Evolutionary conservation across 1,139 yeast species (phyloP), one percentile per base, ranked within the genome.

Genomic region (Nakaseomyces nivariensis): DNA sequence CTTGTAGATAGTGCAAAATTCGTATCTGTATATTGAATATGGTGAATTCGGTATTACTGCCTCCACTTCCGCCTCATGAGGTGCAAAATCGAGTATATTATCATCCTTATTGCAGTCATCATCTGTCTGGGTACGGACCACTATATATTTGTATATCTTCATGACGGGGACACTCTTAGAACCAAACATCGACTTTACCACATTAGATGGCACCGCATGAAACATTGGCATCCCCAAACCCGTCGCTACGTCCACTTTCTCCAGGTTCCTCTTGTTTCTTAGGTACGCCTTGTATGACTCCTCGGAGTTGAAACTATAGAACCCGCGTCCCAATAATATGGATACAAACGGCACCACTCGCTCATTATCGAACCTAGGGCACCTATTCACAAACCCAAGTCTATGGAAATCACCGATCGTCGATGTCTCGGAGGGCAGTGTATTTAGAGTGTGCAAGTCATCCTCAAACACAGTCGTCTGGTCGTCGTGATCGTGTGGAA

Each of bases 181-280:
- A 40, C 46, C 49, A 46, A 68, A 64, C 22, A 66, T 58, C 0
- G 66, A 58, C 48, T 57, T 61, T 43, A 64, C 50, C 43, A 58
- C 54, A 52, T 62, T 58, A 6, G 62, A 56, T 3, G 67, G 55
- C 3, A 60, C 52, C 1, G 64, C 62, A 48, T 69, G 72, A 33
- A 67, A 57, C 5, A 68, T 42, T 3, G 73, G 72, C 32, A 64
- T 51, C 0, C 69, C 72, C 3, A 68, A 56, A 22, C 60, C 60
- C 6, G 52, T 51, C 13, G 52, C 49, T 5, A 53, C 47, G 29
- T 53, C 54, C 5, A 55, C 34, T 3, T 49, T 49, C n/a, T 60
- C 63, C 27, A 61, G 52, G 29, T 58, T 58, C 41, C 68, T 56
- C 45, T 61, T 59, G 38, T 65, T 64, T 0, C 55, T 48, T 45